Conservation (phyloP, 495 filamentous ascomycete species). For the Talaromyces adpressus region DNA sequence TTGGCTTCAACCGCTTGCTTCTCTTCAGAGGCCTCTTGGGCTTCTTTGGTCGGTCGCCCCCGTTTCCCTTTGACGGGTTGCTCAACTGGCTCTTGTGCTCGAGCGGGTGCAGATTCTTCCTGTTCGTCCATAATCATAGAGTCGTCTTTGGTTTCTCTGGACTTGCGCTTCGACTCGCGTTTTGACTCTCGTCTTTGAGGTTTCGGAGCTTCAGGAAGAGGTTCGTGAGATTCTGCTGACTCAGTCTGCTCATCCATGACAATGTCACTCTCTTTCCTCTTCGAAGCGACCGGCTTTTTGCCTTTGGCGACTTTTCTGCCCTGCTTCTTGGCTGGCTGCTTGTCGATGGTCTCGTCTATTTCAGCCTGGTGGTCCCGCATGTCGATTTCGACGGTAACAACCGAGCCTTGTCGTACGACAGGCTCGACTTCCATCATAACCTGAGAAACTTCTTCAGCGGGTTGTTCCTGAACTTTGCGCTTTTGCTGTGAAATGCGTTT, state of each 20-base stretch:
- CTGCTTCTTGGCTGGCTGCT: constrained; percentile 42
- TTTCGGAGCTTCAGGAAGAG: neutral
- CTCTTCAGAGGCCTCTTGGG: neutral
- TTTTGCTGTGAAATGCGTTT: neutral
- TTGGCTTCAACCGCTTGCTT: neutral
- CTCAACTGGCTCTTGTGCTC: neutral
- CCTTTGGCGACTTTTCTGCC: constrained; percentile 34
- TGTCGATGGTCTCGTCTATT: constrained; percentile 22
- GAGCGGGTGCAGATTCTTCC: neutral
- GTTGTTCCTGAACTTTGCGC: neutral
- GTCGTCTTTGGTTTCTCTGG: neutral
- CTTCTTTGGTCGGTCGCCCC: constrained; percentile 15
- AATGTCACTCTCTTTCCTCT: neutral
- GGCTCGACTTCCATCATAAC: constrained; percentile 1
- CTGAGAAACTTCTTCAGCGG: neutral
- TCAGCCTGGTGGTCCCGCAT: constrained; percentile 29
- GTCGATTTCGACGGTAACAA: constrained; percentile 29
- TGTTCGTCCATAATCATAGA: neutral
- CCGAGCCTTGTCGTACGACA: constrained; percentile 26
- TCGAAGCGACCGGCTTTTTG: neutral
- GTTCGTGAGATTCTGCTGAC: neutral
- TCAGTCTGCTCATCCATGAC: neutral
- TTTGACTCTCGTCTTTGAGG: neutral
- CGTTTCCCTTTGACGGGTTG: neutral
- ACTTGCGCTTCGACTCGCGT: neutral